Evolutionary conservation across 2,329 filamentous ascomycete genomes (phyloP).

Genomic region (Ustulina deusta): DNA sequence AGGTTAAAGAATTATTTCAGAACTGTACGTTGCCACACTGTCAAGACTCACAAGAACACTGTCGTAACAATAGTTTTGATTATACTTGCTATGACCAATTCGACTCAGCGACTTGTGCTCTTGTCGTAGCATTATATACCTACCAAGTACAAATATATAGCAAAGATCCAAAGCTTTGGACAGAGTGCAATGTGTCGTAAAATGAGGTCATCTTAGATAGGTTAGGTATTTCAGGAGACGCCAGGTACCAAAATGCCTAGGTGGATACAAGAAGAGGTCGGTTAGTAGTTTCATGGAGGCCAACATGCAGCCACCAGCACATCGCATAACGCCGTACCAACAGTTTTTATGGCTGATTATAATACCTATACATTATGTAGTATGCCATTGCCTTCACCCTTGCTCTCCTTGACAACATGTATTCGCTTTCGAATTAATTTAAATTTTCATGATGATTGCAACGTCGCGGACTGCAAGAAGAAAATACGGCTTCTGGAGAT

Average conservation of each 20-base stretch:
- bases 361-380: not conserved
- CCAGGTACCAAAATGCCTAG: not conserved
- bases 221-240: not conserved
- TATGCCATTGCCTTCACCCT: not conserved
- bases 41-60: not conserved
- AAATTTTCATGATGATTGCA: not conserved
- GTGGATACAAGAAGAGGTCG: conserved; percentile 1
- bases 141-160: not conserved
- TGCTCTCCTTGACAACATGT: not conserved
- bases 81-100: not conserved
- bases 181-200: not conserved
- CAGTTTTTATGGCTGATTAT: not conserved
- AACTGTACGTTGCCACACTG: not conserved
- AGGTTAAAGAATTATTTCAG: not conserved
- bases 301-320: conserved; percentile 9
- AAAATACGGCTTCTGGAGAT: not conserved
- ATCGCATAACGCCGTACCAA: conserved; percentile 6
- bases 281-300: not conserved
- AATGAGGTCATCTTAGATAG: not conserved
- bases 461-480: not conserved
- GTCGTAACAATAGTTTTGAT: not conserved
- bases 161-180: not conserved
- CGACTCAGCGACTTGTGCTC: too few species aligned
- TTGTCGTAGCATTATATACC: too few species aligned
- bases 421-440: not conserved